Evolutionary conservation across 106 monocot species (phyloP).

Genomic region (Dendrobium catenatum): DNA sequence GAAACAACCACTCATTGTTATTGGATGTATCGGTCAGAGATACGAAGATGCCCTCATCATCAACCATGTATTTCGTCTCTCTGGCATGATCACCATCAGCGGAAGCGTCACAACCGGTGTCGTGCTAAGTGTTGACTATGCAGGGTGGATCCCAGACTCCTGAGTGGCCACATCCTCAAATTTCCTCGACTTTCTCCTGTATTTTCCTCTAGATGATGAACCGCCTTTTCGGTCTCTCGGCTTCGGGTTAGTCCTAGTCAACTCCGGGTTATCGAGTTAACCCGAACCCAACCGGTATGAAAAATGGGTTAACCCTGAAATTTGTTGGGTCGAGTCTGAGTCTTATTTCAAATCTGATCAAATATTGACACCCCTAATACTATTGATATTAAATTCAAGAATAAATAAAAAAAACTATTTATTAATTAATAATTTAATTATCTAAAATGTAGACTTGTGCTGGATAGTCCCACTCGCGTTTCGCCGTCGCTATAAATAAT

Average conservation of each 20-base stretch:
- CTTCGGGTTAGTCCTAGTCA: no score
- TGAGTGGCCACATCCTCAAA: background rate
- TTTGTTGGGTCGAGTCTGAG: no score
- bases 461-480: background rate
- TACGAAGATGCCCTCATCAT: background rate
- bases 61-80: slow-evolving; percentile 12
- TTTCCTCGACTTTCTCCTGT: slow-evolving; percentile 20
- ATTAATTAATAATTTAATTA: no score
- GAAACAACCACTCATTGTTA: slow-evolving; percentile 7
- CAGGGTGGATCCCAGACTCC: background rate
- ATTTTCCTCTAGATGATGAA: slow-evolving; percentile 1
- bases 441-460: no score
- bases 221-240: background rate
- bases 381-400: no score
- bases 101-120: slow-evolving; percentile 36
- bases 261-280: no score
- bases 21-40: background rate
- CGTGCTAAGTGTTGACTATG: background rate
- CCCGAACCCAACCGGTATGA: no score
- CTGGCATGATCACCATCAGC: slow-evolving; percentile 60
- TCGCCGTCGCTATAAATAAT: background rate
- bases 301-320: no score
- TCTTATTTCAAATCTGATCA: no score
- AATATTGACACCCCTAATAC: no score
- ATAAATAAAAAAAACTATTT: no score